Conservation (phyloP, 2,329 filamentous ascomycete species). For the Aspergillus oerlinghausenensis region DNA sequence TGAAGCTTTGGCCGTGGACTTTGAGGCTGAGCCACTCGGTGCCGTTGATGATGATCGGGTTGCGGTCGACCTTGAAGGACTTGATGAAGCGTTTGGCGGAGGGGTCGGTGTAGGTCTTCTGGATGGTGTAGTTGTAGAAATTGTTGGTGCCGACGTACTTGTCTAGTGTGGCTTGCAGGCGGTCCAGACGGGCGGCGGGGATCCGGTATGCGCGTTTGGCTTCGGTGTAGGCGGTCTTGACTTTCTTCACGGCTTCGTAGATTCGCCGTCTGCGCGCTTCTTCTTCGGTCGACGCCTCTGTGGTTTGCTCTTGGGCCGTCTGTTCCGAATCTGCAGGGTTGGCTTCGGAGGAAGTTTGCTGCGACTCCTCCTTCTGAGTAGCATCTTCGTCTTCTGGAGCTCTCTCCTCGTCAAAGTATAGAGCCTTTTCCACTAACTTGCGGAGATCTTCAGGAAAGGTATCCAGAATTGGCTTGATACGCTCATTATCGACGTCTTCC, state of each 20-base stretch:
- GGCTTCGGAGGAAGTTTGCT: slow-evolving; percentile 13
- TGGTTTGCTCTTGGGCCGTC: not conserved
- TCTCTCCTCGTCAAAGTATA: slow-evolving; percentile 35
- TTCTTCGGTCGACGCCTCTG: slow-evolving; percentile 9
- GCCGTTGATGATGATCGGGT: slow-evolving; percentile 78
- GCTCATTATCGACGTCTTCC: slow-evolving; percentile 72
- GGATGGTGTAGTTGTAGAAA: slow-evolving; percentile 97
- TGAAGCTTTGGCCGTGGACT: slow-evolving; percentile 96
- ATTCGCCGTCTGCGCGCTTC: slow-evolving; percentile 43
- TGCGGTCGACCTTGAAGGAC: slow-evolving; percentile 73
- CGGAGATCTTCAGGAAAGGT: slow-evolving; percentile 39
- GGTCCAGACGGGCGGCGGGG: slow-evolving; percentile 62
- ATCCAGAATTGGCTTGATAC: slow-evolving; percentile 65
- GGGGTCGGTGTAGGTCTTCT: slow-evolving; percentile 74
- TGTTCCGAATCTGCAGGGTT: slow-evolving; percentile 1
- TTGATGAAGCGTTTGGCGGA: slow-evolving; percentile 89
- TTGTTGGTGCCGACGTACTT: slow-evolving; percentile 80
- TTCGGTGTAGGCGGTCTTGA: slow-evolving; percentile 75
- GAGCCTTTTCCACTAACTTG: slow-evolving; percentile 36
- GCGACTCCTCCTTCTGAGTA: slow-evolving; percentile 13
- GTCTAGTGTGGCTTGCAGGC: slow-evolving; percentile 70
- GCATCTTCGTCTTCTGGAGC: slow-evolving; percentile 22
- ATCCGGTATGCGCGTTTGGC: slow-evolving; percentile 86
- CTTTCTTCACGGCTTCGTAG: slow-evolving; percentile 63
- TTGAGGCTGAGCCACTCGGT: slow-evolving; percentile 95